Percentiles rank a stretch among this genome's conserved stretches.
phyloP scores from a whole-genome alignment of 2,329 filamentous ascomycete species.

The Neocucurbitaria cava region DNA sequence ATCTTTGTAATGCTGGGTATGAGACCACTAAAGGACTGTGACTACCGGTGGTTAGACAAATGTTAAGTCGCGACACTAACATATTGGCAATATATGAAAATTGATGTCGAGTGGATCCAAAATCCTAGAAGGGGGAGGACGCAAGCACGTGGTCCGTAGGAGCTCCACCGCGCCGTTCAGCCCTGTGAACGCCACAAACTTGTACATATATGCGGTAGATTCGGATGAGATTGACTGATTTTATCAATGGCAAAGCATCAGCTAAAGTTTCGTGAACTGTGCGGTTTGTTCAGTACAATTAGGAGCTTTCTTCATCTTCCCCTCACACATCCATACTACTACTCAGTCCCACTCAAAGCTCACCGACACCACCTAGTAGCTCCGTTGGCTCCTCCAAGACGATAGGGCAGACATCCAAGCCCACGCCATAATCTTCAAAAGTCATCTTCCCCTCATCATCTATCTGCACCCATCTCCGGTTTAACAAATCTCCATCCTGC shows the following conservation, averaged over 20 bases:
- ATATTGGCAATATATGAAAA: not conserved
- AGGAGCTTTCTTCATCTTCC: not conserved
- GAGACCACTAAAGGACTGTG: no score
- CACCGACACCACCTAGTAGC: conserved; percentile 2
- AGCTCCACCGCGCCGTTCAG: no score
- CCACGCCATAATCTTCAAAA: conserved; percentile 16
- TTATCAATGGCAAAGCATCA: no score
- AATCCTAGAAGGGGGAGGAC: not conserved
- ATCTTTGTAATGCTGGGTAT: not conserved
- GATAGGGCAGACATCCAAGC: conserved; percentile 5
- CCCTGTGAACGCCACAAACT: no score
- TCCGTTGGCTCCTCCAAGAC: conserved; percentile 12
- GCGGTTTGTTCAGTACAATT: no score
- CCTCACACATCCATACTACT: not conserved
- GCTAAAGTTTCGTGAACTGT: no score
- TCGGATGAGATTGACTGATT: no score
- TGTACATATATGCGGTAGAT: no score
- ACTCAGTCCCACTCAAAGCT: not conserved
- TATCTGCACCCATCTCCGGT: conserved; percentile 16
- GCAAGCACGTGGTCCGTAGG: no score
- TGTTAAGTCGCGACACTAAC: not conserved
- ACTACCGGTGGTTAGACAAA: not conserved
- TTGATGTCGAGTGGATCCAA: not conserved
- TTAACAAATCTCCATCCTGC: conserved; percentile 12
- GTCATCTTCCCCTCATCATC: conserved; percentile 6